Evolutionary conservation across 768 basidiomycete species (phyloP), one percentile per base, ranked within the genome.

Genomic region (Leccinellum luteum): DNA sequence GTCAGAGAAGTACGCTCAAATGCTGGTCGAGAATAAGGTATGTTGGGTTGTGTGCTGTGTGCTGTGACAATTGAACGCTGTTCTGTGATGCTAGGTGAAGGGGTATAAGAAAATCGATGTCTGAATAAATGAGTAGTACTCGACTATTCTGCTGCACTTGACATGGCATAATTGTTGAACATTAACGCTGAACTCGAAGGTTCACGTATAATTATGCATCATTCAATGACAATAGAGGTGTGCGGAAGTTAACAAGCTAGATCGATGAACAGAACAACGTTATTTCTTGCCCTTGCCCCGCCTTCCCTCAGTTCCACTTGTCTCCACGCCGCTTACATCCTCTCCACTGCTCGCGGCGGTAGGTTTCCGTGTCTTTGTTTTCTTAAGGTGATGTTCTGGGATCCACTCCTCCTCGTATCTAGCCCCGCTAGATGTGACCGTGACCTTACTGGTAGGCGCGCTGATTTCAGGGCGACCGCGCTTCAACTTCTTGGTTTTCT

Each of bases 351-450:
- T 82, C 41, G 69, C 75, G 27, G 76, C 79, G 1, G 72, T 73
- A 60, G 80, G 79, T 63, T 81, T 83, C 35, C 71, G 65, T 17
- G 73, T 69, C 70, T 83, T 90, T 31, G 74, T 56, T 71, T 89
- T 89, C 77, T 83, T 88, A 59, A 92, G 76, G 65, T 93, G 92
- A 66, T 92, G 89, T 62, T 89, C 88, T n/a, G 92, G 92, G 63
- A 94, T 94, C 92, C 92, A 94, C 66, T 94, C 92, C 67, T 93
- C 89, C 66, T 90, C 84, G 63, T 93, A 92, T 45, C 84, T 86
- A 38, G 85, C 81, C 2, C 85, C 79, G 34, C 85, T 65, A 17
- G 67, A 83, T 23, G 84, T 84, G 31, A 86, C 85, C 7, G 87
- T 86, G 34, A 81, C 80, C 8, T 82, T 70, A 28, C 80, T 80